Evolutionary conservation across 1,139 yeast genomes (phyloP).

Genomic region (Hemisphaericaspora xylofermentans): DNA sequence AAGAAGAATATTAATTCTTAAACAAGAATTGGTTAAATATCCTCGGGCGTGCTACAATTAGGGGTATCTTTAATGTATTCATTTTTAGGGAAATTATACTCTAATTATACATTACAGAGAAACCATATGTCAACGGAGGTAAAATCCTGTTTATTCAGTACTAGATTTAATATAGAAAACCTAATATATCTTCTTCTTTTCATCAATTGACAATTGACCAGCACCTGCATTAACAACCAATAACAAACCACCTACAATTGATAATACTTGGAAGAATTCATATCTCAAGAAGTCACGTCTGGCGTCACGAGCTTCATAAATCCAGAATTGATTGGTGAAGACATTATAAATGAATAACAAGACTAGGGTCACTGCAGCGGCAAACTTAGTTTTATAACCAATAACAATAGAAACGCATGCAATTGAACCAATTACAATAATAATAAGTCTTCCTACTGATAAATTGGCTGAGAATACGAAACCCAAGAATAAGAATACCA

Average conservation of each 20-base stretch:
- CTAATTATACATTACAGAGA: not conserved
- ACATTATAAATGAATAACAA: conserved; percentile 76
- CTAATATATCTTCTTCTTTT: conserved; percentile 90
- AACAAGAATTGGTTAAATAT: too few relatives aligned
- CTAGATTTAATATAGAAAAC: not conserved
- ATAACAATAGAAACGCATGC: conserved; percentile 81
- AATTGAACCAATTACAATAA: conserved; percentile 68
- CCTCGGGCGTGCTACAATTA: too few relatives aligned
- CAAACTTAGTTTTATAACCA: conserved; percentile 90
- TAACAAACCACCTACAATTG: conserved; percentile 91
- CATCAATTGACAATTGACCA: conserved; percentile 90
- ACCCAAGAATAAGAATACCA: conserved; percentile 82
- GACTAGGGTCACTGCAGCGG: conserved; percentile 77
- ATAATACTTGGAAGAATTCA: conserved; percentile 91
- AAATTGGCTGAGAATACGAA: conserved; percentile 79
- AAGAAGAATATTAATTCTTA: too few relatives aligned
- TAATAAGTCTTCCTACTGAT: conserved; percentile 64
- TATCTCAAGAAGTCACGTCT: conserved; percentile 88
- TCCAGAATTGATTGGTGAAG: conserved; percentile 88
- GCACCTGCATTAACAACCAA: conserved; percentile 95
- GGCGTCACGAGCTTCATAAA: conserved; percentile 64
- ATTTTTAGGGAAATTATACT: not conserved
- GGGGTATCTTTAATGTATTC: not conserved
- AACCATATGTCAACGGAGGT: too few relatives aligned
- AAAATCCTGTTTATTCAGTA: too few relatives aligned